Evolutionary conservation across 1,284 basidiomycete species (phyloP).

Genomic region (Sporisorium scitamineum): DNA sequence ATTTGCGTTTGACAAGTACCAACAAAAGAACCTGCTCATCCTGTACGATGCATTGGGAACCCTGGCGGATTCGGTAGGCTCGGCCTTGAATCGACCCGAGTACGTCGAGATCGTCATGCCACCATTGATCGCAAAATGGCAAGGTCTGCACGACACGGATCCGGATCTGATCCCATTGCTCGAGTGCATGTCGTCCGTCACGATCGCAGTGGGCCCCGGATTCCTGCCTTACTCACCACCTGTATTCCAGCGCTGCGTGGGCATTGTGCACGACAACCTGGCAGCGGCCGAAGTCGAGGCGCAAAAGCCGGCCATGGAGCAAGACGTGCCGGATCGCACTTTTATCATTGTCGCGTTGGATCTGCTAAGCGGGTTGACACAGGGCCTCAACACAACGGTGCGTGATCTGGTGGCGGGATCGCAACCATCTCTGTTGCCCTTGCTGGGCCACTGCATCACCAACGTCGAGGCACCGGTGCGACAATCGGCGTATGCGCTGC

Average conservation of each 20-base stretch:
- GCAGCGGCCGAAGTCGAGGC: slow-evolving; percentile 81
- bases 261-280: slow-evolving; percentile 86
- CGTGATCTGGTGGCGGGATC: slow-evolving; percentile 58
- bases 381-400: slow-evolving; percentile 82
- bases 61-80: slow-evolving; percentile 92
- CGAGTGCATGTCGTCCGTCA: slow-evolving; percentile 95
- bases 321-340: slow-evolving; percentile 63
- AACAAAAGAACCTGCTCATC: slow-evolving; percentile 99
- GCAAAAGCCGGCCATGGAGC: slow-evolving; percentile 77
- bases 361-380: slow-evolving; percentile 92
- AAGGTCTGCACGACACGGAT: slow-evolving; percentile 87
- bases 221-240: slow-evolving; percentile 90
- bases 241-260: slow-evolving; percentile 90
- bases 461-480: slow-evolving; percentile 94
- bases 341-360: slow-evolving; percentile 93
- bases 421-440: slow-evolving; percentile 61
- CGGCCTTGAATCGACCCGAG: slow-evolving; percentile 83
- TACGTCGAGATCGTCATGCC: slow-evolving; percentile 98
- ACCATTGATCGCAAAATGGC: slow-evolving; percentile 89
- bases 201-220: slow-evolving; percentile 92
- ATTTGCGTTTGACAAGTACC: slow-evolving; percentile 96
- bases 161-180: slow-evolving; percentile 89
- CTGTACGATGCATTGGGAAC: slow-evolving; percentile 98
- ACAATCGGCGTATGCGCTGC: slow-evolving; percentile 95
- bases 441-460: slow-evolving; percentile 68